Conservation (phyloP, 2,329 filamentous ascomycete genomes). For the Talaromyces piceae region DNA sequence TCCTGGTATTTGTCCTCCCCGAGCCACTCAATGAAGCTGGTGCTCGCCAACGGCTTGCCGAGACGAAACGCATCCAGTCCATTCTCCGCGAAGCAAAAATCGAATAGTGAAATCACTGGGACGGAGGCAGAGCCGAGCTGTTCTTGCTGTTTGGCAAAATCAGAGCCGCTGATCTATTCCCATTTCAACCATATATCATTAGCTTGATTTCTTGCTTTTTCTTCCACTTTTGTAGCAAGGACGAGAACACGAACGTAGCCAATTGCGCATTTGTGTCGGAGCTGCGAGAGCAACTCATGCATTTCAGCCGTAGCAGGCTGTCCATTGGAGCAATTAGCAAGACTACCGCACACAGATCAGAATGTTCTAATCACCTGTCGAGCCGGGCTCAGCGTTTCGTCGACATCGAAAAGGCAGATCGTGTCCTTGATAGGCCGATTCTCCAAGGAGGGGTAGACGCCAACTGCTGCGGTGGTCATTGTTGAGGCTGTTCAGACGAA, state of each 20-base stretch:
- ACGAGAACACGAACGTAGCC: constrained; percentile 53
- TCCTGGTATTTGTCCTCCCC: constrained; percentile 70
- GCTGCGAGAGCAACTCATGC: constrained; percentile 66
- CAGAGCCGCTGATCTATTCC: constrained; percentile 71
- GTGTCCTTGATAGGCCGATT: constrained; percentile 87
- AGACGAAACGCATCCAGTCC: constrained; percentile 84
- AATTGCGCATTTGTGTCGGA: constrained; percentile 82
- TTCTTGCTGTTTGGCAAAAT: constrained; percentile 91
- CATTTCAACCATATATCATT: too few relatives aligned
- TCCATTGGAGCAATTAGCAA: constrained; percentile 2
- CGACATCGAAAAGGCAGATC: constrained; percentile 92
- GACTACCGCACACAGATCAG: neutral
- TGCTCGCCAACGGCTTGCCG: constrained; percentile 65
- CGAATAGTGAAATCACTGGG: constrained; percentile 76
- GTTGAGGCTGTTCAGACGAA: neutral
- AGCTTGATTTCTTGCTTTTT: too few relatives aligned
- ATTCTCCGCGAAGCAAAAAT: constrained; percentile 97
- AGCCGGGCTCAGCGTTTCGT: constrained; percentile 80
- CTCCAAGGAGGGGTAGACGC: constrained; percentile 63
- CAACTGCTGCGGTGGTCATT: constrained; percentile 24
- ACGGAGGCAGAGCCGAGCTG: constrained; percentile 68
- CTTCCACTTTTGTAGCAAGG: neutral
- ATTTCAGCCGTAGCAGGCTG: constrained; percentile 71
- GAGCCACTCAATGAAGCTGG: constrained; percentile 85
- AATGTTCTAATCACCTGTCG: constrained; percentile 58